Conservation (phyloP, 108 stramenopile species). For the Aureococcus anophagefferens region DNA sequence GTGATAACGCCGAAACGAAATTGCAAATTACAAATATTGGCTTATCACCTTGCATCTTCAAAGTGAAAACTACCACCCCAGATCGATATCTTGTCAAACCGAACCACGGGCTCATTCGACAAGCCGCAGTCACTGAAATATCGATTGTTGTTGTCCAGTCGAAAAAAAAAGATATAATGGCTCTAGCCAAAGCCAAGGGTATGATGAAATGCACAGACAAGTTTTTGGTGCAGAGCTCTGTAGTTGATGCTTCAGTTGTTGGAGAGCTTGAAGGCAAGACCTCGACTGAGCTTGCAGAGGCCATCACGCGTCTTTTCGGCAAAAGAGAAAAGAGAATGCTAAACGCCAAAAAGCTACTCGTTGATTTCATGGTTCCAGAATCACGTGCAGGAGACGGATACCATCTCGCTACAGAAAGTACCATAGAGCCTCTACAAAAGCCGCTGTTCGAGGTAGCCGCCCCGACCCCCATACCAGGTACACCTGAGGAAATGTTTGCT, state of each 20-base stretch:
- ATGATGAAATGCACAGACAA: background rate
- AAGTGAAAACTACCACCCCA: slow-evolving; percentile 13
- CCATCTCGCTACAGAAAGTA: no score
- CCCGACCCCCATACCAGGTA: background rate
- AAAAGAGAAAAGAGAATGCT: background rate
- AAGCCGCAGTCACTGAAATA: background rate
- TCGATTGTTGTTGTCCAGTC: background rate
- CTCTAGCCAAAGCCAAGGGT: background rate
- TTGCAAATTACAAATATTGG: no score
- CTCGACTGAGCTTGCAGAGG: background rate
- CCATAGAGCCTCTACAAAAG: no score
- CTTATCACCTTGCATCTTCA: no score
- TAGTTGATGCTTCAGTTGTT: background rate
- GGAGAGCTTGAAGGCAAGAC: background rate
- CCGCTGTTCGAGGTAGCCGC: no score
- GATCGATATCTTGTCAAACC: slow-evolving; percentile 14
- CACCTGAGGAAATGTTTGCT: slow-evolving; percentile 23
- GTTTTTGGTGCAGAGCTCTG: slow-evolving; percentile 5
- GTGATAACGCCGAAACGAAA: no score
- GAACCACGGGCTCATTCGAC: slow-evolving; percentile 5
- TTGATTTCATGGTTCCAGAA: background rate
- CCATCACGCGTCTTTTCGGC: background rate
- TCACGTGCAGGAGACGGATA: no score
- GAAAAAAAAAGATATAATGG: slow-evolving; percentile 4
- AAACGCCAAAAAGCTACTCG: slow-evolving; percentile 9